These are phyloP conservation scores for Persicaria tinctoria DNA, from an alignment of 148 eudicot genomes.

Conservation along the genomic window DNA sequence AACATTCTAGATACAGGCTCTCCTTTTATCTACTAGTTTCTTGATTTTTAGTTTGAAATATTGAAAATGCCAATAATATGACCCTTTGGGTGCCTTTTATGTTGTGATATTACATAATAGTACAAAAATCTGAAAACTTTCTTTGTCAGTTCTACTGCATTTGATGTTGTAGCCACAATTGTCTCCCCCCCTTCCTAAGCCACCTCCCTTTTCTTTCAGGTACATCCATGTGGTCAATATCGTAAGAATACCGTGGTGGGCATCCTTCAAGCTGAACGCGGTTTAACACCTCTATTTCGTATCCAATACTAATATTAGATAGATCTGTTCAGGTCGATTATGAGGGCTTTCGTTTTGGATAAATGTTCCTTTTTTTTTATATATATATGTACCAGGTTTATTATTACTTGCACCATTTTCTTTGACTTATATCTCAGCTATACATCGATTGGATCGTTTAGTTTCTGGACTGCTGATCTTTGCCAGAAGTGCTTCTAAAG, in stretches of 20 bases:
- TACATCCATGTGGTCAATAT: conserved; percentile 97
- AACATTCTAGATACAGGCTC: too few species aligned
- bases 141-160: too few species aligned
- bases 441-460: conserved; percentile 92
- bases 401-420: conserved; percentile 4
- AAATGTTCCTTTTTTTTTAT: background rate
- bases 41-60: too few species aligned
- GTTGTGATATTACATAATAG: too few species aligned
- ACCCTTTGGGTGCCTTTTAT: too few species aligned
- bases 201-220: conserved; percentile 32
- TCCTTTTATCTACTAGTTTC: too few species aligned
- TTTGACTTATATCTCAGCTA: conserved; percentile 35
- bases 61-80: too few species aligned
- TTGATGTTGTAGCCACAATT: too few species aligned
- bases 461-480: conserved; percentile 93
- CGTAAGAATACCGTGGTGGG: conserved; percentile 94
- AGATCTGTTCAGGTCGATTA: background rate
- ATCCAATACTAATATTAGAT: conserved; percentile 31
- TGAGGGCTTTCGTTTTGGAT: background rate
- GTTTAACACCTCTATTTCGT: conserved; percentile 81
- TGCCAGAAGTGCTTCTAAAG: conserved; percentile 82
- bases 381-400: background rate
- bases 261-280: conserved; percentile 91
- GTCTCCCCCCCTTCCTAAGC: background rate
- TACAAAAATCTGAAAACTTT: too few species aligned